These are phyloP conservation scores for Skeletonema menzelii DNA, from an alignment of 108 stramenopile genomes.

Conservation along the genomic window DNA sequence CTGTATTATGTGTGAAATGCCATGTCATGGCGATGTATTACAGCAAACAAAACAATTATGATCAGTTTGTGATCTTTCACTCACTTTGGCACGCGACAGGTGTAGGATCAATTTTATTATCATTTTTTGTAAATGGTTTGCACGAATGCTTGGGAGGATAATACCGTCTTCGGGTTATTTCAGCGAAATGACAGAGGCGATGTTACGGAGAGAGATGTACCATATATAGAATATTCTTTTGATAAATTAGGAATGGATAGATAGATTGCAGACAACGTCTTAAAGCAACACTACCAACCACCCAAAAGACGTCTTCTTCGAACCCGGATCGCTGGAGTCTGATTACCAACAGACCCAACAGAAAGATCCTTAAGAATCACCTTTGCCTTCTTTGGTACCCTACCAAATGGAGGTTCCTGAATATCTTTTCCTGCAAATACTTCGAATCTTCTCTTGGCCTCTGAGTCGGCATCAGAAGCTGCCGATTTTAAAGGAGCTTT, in stretches of 20 bases:
- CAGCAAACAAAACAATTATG: constrained; percentile 35
- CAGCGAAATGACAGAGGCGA: not conserved
- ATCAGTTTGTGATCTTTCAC: constrained; percentile 41
- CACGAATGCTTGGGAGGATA: not conserved
- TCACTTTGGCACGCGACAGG: constrained; percentile 42
- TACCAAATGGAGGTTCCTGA: constrained; percentile 68
- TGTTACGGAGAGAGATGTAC: not conserved
- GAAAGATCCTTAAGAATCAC: constrained; percentile 25
- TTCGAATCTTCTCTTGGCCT: constrained; percentile 80
- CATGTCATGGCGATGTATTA: constrained; percentile 35
- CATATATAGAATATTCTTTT: not conserved
- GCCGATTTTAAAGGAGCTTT: constrained; percentile 61
- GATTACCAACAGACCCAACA: constrained; percentile 21
- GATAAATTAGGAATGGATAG: no score
- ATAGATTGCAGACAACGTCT: no score
- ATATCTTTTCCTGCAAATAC: constrained; percentile 73
- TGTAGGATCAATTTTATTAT: constrained; percentile 17
- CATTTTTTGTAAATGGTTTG: constrained; percentile 19
- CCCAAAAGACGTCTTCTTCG: constrained; percentile 21
- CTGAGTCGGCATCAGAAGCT: constrained; percentile 53
- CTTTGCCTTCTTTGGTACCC: constrained; percentile 59
- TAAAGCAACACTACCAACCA: not conserved
- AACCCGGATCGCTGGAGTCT: constrained; percentile 4
- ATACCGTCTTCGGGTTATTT: not conserved
- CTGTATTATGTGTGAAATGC: constrained; percentile 20